Evolutionary conservation across 306 rosid species (phyloP).

Genomic region (Prunus mongolica): DNA sequence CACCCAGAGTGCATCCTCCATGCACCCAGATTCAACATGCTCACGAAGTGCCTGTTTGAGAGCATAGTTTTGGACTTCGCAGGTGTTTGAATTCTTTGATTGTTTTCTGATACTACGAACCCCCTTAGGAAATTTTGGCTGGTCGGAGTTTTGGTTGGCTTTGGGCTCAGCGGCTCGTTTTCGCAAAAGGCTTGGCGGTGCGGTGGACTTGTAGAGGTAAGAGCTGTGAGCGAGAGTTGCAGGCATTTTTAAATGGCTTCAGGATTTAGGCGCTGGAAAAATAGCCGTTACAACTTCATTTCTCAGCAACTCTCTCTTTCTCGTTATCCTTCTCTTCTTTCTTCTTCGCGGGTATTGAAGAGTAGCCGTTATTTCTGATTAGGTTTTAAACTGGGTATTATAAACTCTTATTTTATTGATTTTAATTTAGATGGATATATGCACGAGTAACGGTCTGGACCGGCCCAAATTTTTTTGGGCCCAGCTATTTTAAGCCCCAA

Average conservation of each 20-base stretch:
- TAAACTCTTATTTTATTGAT: not conserved
- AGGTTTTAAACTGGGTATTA: not conserved
- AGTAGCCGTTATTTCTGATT: not conserved
- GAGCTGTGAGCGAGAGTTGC: slow-evolving; percentile 20
- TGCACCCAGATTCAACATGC: slow-evolving; percentile 32
- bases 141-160: slow-evolving; percentile 10
- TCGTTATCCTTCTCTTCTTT: not conserved
- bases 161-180: slow-evolving; percentile 13
- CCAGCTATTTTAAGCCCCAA: not conserved
- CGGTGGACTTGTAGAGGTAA: slow-evolving; percentile 15
- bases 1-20: slow-evolving; percentile 42
- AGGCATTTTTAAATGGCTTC: slow-evolving; percentile 27
- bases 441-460: not conserved
- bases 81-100: not conserved
- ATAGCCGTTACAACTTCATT: not conserved
- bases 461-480: not conserved
- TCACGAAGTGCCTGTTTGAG: slow-evolving; percentile 28
- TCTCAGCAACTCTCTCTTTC: not conserved
- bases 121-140: slow-evolving; percentile 9
- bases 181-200: slow-evolving; percentile 6
- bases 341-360: slow-evolving; percentile 5
- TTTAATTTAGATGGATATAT: not conserved
- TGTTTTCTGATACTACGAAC: not conserved
- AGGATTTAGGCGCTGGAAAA: not conserved
- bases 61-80: slow-evolving; percentile 10